A percentile compares a stretch with the other conserved stretches of the same genome.
Evolutionary conservation across 2,329 filamentous ascomycete genomes (phyloP).

Genomic region (Penicillium griseofulvum): DNA sequence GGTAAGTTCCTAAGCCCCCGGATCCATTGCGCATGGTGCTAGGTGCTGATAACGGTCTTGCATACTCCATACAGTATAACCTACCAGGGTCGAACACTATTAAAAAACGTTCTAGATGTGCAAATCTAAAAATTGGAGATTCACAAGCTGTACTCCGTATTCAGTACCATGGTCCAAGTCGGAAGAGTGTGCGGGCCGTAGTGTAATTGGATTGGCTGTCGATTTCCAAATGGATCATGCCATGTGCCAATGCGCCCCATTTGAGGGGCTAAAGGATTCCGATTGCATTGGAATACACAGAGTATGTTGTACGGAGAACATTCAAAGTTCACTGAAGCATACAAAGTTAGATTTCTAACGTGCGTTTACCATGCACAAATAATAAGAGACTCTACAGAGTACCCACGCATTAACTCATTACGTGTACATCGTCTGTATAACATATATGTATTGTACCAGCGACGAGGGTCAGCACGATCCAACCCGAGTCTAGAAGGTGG

Average conservation of each 20-base stretch:
- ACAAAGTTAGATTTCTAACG: too few species aligned
- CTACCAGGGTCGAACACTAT: background rate
- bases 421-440: background rate
- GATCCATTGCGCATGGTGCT: background rate
- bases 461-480: conserved; percentile 13
- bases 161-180: background rate
- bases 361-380: background rate
- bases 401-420: background rate
- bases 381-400: background rate
- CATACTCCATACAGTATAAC: background rate
- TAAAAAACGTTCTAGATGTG: background rate
- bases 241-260: background rate
- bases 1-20: background rate
- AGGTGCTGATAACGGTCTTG: background rate
- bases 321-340: too few species aligned
- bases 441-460: background rate
- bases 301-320: too few species aligned
- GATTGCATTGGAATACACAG: background rate
- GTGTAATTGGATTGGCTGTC: background rate
- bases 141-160: background rate
- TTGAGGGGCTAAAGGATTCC: background rate
- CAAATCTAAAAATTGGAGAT: background rate
- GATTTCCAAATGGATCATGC: background rate
- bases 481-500: conserved; percentile 10
- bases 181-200: background rate